Evolutionary conservation across 306 rosid genomes (phyloP).

Genomic region (Cicer yamashitae): DNA sequence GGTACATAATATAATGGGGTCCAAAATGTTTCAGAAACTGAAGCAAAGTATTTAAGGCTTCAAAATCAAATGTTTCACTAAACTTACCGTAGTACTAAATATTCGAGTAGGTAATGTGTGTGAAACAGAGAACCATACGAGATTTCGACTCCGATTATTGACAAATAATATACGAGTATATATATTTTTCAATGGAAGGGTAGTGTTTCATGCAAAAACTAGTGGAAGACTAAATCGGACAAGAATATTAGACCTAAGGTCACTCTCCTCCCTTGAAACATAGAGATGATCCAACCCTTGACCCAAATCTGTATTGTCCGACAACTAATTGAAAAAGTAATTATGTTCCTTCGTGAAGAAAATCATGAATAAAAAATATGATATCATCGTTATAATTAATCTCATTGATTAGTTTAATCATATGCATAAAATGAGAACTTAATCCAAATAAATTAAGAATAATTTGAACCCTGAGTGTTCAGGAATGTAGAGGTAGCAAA

Average conservation of each 20-base stretch:
- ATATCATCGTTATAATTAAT: not conserved
- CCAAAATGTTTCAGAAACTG: conserved; percentile 15
- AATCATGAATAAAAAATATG: not conserved
- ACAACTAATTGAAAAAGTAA: not conserved
- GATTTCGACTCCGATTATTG: not conserved
- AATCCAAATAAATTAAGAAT: not conserved
- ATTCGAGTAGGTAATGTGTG: not conserved
- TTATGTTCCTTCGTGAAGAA: not conserved
- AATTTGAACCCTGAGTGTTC: not conserved
- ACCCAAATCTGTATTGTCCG: not conserved
- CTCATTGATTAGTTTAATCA: not conserved
- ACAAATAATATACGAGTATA: not conserved
- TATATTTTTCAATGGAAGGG: too few relatives aligned
- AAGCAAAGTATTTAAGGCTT: not conserved
- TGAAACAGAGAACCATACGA: not conserved
- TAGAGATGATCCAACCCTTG: not conserved
- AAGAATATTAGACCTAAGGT: not conserved
- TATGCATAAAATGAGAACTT: not conserved
- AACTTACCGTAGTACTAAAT: not conserved
- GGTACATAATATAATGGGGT: not conserved
- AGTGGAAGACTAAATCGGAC: not conserved
- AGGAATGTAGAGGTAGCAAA: not conserved
- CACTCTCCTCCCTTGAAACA: not conserved
- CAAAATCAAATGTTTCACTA: not conserved
- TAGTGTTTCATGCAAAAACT: not conserved